These are phyloP conservation scores for Aspergillus affinis DNA, from an alignment of 495 filamentous ascomycete species.

Conservation along the genomic window DNA sequence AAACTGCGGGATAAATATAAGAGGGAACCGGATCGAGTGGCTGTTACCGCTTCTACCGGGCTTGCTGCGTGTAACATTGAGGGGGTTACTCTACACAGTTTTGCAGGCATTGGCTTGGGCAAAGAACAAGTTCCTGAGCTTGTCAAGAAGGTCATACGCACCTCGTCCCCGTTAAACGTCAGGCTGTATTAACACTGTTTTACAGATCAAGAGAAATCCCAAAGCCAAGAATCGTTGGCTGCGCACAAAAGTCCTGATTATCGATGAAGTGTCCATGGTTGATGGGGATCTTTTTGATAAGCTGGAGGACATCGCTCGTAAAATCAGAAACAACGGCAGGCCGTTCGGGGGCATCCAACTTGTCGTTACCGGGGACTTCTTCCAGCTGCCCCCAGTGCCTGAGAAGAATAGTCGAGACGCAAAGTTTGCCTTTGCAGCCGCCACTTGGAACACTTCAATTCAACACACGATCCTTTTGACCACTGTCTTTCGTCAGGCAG, in stretches of 20 bases:
- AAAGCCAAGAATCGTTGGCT: slow-evolving; percentile 90
- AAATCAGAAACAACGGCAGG: slow-evolving; percentile 77
- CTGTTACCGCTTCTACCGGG: slow-evolving; percentile 93
- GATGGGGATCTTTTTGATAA: slow-evolving; percentile 97
- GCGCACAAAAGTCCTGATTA: slow-evolving; percentile 77
- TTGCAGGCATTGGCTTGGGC: slow-evolving; percentile 90
- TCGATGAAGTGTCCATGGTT: slow-evolving; percentile 98
- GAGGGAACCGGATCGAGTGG: slow-evolving; percentile 75
- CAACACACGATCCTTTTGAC: slow-evolving; percentile 95
- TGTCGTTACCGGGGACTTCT: slow-evolving; percentile 95
- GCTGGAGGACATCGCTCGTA: slow-evolving; percentile 82
- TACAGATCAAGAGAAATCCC: slow-evolving; percentile 72
- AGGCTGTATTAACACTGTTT: slow-evolving; percentile 14
- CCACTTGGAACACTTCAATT: slow-evolving; percentile 86
- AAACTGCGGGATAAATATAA: slow-evolving; percentile 72
- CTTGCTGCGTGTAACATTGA: slow-evolving; percentile 96
- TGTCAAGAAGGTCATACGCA: slow-evolving; percentile 64
- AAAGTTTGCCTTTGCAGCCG: slow-evolving; percentile 91
- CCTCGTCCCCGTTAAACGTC: neutral
- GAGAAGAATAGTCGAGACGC: slow-evolving; percentile 63
- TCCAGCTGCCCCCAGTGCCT: slow-evolving; percentile 92
- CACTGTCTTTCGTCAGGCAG: slow-evolving; percentile 93
- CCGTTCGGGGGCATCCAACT: slow-evolving; percentile 97
- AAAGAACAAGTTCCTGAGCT: slow-evolving; percentile 82
- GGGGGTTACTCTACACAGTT: slow-evolving; percentile 94